These are phyloP conservation scores for Trichomonascaceae sp. DNA, from an alignment of 1,139 yeast genomes.

Conservation along the genomic window DNA sequence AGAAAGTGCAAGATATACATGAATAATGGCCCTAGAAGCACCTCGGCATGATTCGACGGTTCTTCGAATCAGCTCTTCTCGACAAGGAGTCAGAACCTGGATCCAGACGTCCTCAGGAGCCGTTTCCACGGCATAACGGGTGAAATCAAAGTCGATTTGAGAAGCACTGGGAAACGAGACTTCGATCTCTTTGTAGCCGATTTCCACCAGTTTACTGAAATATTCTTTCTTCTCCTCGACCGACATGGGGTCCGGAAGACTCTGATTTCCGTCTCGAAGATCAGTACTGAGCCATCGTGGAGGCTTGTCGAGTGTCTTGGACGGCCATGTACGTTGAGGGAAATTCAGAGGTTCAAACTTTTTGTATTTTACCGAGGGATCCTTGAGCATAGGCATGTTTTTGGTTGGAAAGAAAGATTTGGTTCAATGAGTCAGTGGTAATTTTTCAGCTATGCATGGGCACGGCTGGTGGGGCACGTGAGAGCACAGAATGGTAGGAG, in stretches of 20 bases:
- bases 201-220: constrained; percentile 76
- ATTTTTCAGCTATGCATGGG: neutral
- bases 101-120: constrained; percentile 92
- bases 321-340: constrained; percentile 85
- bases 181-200: constrained; percentile 95
- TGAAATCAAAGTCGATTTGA: constrained; percentile 92
- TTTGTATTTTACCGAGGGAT: constrained; percentile 73
- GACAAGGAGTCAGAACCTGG: constrained; percentile 87
- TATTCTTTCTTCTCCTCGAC: constrained; percentile 83
- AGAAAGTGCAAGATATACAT: constrained; percentile 86
- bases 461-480: neutral
- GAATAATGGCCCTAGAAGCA: constrained; percentile 85
- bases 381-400: constrained; percentile 42
- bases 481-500: no score
- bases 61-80: constrained; percentile 82
- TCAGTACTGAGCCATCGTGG: constrained; percentile 98
- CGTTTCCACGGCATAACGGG: constrained; percentile 83
- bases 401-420: neutral
- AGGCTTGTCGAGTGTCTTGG: constrained; percentile 62
- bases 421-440: neutral
- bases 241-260: constrained; percentile 95
- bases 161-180: constrained; percentile 96
- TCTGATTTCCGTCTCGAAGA: constrained; percentile 94
- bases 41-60: constrained; percentile 87
- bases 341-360: constrained; percentile 61